Percentiles rank a stretch among this genome's conserved stretches.
These are phyloP conservation scores for Arabis hirsuta DNA, from an alignment of 345 rosid genomes.

Conservation along the genomic window DNA sequence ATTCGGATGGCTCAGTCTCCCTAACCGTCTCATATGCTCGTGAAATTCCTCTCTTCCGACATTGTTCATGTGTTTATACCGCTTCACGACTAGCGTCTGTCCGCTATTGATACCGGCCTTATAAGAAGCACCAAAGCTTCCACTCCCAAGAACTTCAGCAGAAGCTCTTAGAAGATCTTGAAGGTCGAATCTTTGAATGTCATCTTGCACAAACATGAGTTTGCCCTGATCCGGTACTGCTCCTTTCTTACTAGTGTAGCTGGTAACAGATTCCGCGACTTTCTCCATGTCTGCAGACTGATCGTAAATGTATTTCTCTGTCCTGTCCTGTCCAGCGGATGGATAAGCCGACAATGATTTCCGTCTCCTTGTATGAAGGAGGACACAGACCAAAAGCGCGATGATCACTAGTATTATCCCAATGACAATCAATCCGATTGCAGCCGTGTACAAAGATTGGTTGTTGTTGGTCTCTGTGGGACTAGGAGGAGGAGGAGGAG, in stretches of 20 bases:
- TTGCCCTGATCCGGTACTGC: conserved; percentile 47
- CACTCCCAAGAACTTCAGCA: conserved; percentile 85
- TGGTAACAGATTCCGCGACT: conserved; percentile 19
- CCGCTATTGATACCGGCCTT: conserved; percentile 55
- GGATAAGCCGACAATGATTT: conserved; percentile 35
- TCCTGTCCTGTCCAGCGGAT: conserved; percentile 32
- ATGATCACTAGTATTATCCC: conserved; percentile 40
- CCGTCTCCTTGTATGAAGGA: conserved; percentile 32
- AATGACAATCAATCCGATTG: conserved; percentile 40
- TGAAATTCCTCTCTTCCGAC: conserved; percentile 71
- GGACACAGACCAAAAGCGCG: conserved; percentile 28
- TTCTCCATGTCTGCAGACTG: conserved; percentile 26
- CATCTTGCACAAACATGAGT: conserved; percentile 57
- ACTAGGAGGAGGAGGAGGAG: neutral
- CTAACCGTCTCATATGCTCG: conserved; percentile 70
- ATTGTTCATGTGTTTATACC: conserved; percentile 76
- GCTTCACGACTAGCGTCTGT: conserved; percentile 65
- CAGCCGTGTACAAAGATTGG: conserved; percentile 16
- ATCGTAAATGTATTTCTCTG: conserved; percentile 30
- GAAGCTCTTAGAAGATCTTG: conserved; percentile 74
- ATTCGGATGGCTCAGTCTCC: conserved; percentile 65
- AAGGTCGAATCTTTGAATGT: conserved; percentile 60
- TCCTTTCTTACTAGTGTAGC: conserved; percentile 27
- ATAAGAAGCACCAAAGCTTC: conserved; percentile 78
- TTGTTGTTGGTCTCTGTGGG: conserved; percentile 15